Evolutionary conservation across 1,284 basidiomycete species (phyloP), one percentile per base, ranked within the genome.

Genomic region (Heterobasidion irregulare): DNA sequence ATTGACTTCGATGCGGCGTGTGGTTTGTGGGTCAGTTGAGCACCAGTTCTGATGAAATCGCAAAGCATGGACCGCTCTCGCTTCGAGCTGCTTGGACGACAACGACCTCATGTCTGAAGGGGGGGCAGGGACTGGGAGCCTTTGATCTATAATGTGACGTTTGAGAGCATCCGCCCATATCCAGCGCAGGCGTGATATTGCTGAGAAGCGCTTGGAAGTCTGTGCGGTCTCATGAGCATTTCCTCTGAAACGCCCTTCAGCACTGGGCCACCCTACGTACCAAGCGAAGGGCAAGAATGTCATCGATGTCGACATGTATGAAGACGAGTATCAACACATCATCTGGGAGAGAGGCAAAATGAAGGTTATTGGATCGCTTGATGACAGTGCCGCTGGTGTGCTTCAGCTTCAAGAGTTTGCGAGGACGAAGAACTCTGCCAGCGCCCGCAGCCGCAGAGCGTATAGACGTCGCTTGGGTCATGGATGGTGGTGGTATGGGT

Each of bases 31-130:
- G 32, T 63, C 59, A 2, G 60, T 32, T 1, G 71, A 69, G 53
- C 62, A 64, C 70, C 71, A 72, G 56, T 73, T 73, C 53, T 65
- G 63, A 58, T 73, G 68, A 59, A 72, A 69, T 45, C 62, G 62
- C 16, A 67, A 60, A 33, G 70, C 70, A 57, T 71, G 71, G 8
- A 72, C 62, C 5, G 66, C 65, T 18, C 70, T 67, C n/a, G 64
- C 59, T 59, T 73, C 71, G 54, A 73, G 65, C 52, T 71, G 66
- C 45, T 64, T 62, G 19, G 68, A 61, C n/a, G 70, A 67, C 33
- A 70, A 56, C 18, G 61, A 58, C 55, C 63, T 64, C 53, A 69
- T 57, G 58, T 71, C 67, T 2, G 57, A 53, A 41, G 59, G 57
- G 41, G 57, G 61, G 16, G 69, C 68, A 26, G 70, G 71, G 16